These are phyloP conservation scores for Cladophialophora immunda DNA, from an alignment of 2,329 filamentous ascomycete genomes.

Conservation along the genomic window DNA sequence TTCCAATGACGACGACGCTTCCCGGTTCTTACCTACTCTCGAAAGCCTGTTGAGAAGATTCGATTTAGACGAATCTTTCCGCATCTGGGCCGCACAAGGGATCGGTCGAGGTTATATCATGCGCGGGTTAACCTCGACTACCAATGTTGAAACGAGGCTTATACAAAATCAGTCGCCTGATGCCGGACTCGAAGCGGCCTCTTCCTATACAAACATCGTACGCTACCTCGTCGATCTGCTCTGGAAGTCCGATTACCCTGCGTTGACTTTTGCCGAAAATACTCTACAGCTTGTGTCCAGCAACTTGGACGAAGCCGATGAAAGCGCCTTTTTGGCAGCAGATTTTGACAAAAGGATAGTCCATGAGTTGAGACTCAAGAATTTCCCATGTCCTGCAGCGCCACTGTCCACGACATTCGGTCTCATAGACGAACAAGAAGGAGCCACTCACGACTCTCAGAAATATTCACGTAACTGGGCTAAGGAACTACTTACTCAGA, in stretches of 20 bases:
- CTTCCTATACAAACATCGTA: conserved; percentile 37
- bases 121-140: conserved; percentile 64
- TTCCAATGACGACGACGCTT: conserved; percentile 70
- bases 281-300: conserved; percentile 55
- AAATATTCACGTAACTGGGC: conserved; percentile 61
- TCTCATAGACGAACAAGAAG: not conserved
- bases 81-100: conserved; percentile 84
- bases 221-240: conserved; percentile 27
- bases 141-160: not conserved
- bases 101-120: conserved; percentile 84
- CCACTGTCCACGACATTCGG: conserved; percentile 1
- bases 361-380: conserved; percentile 53
- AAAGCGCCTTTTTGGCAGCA: conserved; percentile 47
- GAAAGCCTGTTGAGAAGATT: conserved; percentile 78
- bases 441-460: not conserved
- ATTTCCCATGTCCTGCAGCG: conserved; percentile 51
- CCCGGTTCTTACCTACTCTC: conserved; percentile 70
- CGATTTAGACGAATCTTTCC: conserved; percentile 72
- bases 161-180: not conserved
- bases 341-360: conserved; percentile 50
- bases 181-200: conserved; percentile 18
- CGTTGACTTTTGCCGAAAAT: conserved; percentile 48
- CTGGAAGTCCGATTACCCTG: conserved; percentile 32
- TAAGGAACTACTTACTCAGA: conserved; percentile 65
- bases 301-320: conserved; percentile 43